Evolutionary conservation across 2,329 filamentous ascomycete species (phyloP).

Genomic region (Ophiocordyceps camponoti-saundersi): DNA sequence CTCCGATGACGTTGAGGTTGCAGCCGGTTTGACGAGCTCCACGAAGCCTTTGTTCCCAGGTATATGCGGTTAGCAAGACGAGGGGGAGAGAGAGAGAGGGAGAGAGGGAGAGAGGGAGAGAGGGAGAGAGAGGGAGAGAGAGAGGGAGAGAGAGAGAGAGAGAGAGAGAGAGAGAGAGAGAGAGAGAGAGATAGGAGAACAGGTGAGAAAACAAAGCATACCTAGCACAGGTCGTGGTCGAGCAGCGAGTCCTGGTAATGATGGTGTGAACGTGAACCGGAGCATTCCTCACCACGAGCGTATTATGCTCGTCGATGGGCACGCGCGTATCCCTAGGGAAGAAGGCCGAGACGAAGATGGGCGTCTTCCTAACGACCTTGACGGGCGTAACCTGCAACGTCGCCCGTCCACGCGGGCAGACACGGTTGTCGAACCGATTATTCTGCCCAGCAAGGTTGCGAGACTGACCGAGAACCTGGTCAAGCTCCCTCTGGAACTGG

Average conservation of each 20-base stretch:
- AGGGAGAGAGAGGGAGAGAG: too few relatives aligned
- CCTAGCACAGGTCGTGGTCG: background rate
- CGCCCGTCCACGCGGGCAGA: background rate
- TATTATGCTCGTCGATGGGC: background rate
- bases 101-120: too few relatives aligned
- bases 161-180: too few relatives aligned
- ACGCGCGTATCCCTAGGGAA: background rate
- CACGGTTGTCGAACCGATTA: too few relatives aligned
- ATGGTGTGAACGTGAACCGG: background rate
- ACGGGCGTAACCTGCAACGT: background rate
- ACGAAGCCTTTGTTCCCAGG: background rate
- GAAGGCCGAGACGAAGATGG: background rate
- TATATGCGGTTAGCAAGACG: background rate
- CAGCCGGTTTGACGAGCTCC: background rate
- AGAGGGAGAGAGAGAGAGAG: too few relatives aligned
- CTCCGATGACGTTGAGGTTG: background rate
- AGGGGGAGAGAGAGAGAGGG: too few relatives aligned
- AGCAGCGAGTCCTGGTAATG: background rate
- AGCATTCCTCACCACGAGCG: background rate
- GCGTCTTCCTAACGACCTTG: background rate
- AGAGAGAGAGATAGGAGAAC: too few relatives aligned
- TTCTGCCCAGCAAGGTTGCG: background rate
- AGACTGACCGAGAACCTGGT: background rate
- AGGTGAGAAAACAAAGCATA: background rate
- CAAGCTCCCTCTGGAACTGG: background rate